Evolutionary conservation across 768 basidiomycete genomes (phyloP), one percentile per base, ranked within the genome.

Genomic region (Boletus rubropictus): DNA sequence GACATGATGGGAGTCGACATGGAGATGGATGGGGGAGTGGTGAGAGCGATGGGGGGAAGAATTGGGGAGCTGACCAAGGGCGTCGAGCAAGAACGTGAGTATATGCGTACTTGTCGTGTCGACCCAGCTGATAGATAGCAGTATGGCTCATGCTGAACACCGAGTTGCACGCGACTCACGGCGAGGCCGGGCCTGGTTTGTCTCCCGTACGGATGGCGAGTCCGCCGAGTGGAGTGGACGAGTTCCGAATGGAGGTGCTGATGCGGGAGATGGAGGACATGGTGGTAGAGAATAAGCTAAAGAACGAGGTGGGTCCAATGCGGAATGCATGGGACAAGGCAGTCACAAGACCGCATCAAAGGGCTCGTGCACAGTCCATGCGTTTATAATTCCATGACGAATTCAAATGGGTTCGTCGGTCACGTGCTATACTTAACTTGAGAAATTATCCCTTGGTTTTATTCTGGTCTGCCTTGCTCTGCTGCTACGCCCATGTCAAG

Each of bases 231-330:
- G 75, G 33, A 29, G 52, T 45, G 28, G 55, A 66, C 11, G 65
- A 64, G 34, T 64, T 68, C 10, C 59, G 72, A 10, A 65, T 81
- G 42, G 68, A 66, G 10, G 38, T 62, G 39, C 63, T 87, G 39
- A 61, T 72, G 39, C 49, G 61, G 14, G 84, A 84, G 64, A 82
- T 89, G 73, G 77, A 82, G 61, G 71, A 79, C 33, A 71, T 86
- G 57, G 65, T 86, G 39, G 72, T 88, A 3, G 86, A 87, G 65
- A 69, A 69, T 27, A 78, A 75, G 55, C 64, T 89, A 33, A 78
- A 73, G 64, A 72, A 68, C 43, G 76, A 77, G 33, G 65, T 59
- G 1, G 82, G 79, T 12, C 82, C 81, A n/a, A 67, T 85, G 44
- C 66, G 67, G 56, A 74, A 63, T 31, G 75, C 71, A 9, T 82